phyloP scores from a whole-genome alignment of 352 stramenopile genomes.

The Globisporangium splendens region DNA sequence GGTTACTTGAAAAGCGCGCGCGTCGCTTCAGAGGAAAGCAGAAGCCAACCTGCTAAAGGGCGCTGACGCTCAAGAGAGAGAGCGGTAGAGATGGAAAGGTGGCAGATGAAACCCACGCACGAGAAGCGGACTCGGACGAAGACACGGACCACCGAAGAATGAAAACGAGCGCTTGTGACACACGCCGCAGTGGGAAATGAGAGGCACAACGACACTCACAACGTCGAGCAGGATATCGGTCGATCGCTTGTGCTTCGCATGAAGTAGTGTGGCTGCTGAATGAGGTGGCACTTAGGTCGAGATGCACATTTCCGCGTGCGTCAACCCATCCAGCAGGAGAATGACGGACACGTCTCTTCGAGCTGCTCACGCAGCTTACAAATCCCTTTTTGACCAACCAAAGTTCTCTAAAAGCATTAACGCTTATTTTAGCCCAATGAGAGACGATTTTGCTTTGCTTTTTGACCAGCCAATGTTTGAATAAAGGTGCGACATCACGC shows the following conservation, averaged over 20 bases:
- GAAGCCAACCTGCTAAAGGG: not conserved
- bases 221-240: too few relatives aligned
- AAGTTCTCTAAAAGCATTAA: not conserved
- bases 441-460: not conserved
- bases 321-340: too few relatives aligned
- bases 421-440: not conserved
- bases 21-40: not conserved
- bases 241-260: too few relatives aligned
- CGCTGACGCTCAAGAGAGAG: not conserved
- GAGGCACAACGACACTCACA: too few relatives aligned
- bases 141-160: not conserved
- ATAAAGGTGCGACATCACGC: too few relatives aligned
- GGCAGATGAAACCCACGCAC: not conserved
- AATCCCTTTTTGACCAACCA: conserved; percentile 8
- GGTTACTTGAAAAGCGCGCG: too few relatives aligned
- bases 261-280: too few relatives aligned
- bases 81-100: not conserved
- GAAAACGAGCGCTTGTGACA: not conserved
- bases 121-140: too few relatives aligned
- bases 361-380: not conserved
- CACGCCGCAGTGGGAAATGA: not conserved
- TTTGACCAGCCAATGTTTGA: too few relatives aligned
- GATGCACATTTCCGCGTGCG: too few relatives aligned
- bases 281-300: too few relatives aligned
- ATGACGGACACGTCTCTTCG: not conserved